A percentile compares a stretch with the other conserved stretches of the same genome.
phyloP scores from a whole-genome alignment of 495 filamentous ascomycete genomes.

The Aspergillus haitiensis region DNA sequence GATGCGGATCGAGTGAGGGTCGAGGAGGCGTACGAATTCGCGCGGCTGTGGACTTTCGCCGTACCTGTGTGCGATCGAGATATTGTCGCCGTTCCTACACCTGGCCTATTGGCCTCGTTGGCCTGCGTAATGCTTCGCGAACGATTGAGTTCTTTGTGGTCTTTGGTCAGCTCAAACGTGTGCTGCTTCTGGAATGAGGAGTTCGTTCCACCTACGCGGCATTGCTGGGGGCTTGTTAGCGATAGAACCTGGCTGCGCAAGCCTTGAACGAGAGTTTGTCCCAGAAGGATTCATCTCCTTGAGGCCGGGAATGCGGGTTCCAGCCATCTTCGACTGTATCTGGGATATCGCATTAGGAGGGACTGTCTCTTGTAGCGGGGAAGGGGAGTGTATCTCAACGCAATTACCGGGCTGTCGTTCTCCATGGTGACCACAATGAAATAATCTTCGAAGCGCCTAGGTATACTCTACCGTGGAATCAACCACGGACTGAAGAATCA shows the following conservation, averaged over 20 bases:
- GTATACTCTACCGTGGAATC: not conserved
- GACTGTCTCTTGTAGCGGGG: not conserved
- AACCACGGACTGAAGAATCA: constrained; percentile 11
- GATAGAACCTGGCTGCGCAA: constrained; percentile 50
- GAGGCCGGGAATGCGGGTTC: constrained; percentile 46
- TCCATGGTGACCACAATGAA: constrained; percentile 33
- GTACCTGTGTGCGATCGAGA: constrained; percentile 34
- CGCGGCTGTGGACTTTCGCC: constrained; percentile 40
- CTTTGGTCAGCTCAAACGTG: constrained; percentile 42
- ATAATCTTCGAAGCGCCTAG: not conserved
- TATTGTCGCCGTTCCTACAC: constrained; percentile 34
- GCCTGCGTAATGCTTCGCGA: constrained; percentile 54
- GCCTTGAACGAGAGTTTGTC: constrained; percentile 63
- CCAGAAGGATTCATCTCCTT: constrained; percentile 64
- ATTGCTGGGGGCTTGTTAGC: constrained; percentile 36
- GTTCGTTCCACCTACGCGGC: constrained; percentile 33
- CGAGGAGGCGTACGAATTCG: constrained; percentile 46
- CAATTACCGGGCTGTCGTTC: constrained; percentile 39
- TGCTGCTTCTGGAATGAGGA: not conserved
- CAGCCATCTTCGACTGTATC: constrained; percentile 33
- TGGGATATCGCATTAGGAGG: constrained; percentile 19
- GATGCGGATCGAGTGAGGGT: constrained; percentile 47
- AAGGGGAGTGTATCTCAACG: not conserved
- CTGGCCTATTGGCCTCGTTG: constrained; percentile 37
- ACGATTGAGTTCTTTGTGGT: constrained; percentile 51